Evolutionary conservation across 1,284 basidiomycete genomes (phyloP), one percentile per base, ranked within the genome.

Genomic region (Tylopilus sp.): DNA sequence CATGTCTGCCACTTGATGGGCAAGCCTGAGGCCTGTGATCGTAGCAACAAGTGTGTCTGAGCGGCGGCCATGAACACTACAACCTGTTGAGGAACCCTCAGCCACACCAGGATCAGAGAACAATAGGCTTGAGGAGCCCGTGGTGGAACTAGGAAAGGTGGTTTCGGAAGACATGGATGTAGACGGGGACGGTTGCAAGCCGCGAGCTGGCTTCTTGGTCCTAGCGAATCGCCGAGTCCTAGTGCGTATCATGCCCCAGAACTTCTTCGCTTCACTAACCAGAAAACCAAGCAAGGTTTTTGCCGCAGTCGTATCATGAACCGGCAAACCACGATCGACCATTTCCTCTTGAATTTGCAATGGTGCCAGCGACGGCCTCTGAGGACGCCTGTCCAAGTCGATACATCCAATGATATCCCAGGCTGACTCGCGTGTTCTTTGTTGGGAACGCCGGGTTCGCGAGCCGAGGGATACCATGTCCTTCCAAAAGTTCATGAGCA

Each of bases 21-120:
- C 41, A 26, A 66, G 13, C 58, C 9, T 51, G 24, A 74, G 69
- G 49, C 55, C 49, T 26, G 16, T 38, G 12, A 71, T 71, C 49
- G 53, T 52, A 13, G 32, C 54, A 2, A 26, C 16, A 33, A 73
- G 61, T 8, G 56, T n/a, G 8, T 57, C 41, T n/a, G 19, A 39
- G 24, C 29, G 47, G 32, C 63, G n/a, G n/a, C n/a, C 41, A 41
- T 38, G 5, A 18, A 16, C 12, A 24, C 49, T 59, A 44, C 71
- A 74, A 0, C 47, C 49, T 8, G 66, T 60, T 15, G 41, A 18
- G 19, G 18, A 18, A 19, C 53, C n/a, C 32, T 22, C 32, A 9
- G 22, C 22, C 4, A 12, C 10, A 12, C 44, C 13, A 12, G 44
- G 12, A 9, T 47, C 9, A 47, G 9, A 2, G 10, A n/a, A 47